Evolutionary conservation across 768 basidiomycete genomes (phyloP).

Genomic region (Lyophyllum shimeji): DNA sequence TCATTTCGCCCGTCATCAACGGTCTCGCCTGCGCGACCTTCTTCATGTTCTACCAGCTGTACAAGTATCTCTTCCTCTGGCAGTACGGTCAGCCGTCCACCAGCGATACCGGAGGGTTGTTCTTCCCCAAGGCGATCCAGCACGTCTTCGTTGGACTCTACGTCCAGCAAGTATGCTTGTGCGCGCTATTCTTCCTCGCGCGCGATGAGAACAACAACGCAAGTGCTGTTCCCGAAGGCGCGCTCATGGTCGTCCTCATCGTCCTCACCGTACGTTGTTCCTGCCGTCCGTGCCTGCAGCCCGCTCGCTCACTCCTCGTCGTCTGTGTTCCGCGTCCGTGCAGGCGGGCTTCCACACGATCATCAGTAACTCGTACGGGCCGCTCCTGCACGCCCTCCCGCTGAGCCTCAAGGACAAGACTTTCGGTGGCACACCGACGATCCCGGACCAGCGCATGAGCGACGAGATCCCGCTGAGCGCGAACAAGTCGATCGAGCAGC

Average conservation of each 20-base stretch:
- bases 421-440: constrained; percentile 28
- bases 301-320: not conserved
- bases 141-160: constrained; percentile 95
- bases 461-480: constrained; percentile 6
- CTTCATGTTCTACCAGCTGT: constrained; percentile 78
- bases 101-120: constrained; percentile 86
- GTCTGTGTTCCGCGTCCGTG: not conserved
- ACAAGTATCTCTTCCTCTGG: constrained; percentile 87
- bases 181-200: constrained; percentile 70
- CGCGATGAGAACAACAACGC: constrained; percentile 49
- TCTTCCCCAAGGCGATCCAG: constrained; percentile 93
- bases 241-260: constrained; percentile 84
- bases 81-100: constrained; percentile 67
- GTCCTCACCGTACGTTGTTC: constrained; percentile 66
- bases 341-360: constrained; percentile 73
- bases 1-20: constrained; percentile 93
- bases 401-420: constrained; percentile 75
- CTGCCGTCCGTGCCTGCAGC: not conserved
- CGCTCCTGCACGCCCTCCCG: constrained; percentile 74
- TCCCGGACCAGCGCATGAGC: not conserved
- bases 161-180: constrained; percentile 58
- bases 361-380: constrained; percentile 77
- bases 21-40: constrained; percentile 84
- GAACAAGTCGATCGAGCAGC: not conserved
- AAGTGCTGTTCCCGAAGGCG: constrained; percentile 71